Percentiles rank a stretch among this genome's conserved stretches.
phyloP scores from a whole-genome alignment of 768 basidiomycete species.

The Suillus subluteus region DNA sequence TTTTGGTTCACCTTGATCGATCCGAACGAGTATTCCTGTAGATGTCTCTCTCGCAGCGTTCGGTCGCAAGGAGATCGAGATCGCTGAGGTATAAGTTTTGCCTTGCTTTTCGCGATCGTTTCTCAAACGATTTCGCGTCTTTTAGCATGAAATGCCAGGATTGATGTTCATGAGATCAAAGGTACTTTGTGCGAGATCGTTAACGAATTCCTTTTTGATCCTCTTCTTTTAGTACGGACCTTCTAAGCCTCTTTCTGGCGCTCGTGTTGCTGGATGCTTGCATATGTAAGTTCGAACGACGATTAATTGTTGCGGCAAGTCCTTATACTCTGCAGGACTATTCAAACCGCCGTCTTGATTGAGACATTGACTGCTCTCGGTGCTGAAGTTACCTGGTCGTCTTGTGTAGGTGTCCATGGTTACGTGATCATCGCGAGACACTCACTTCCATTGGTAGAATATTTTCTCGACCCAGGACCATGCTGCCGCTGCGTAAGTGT shows the following conservation, averaged over 20 bases:
- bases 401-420: constrained; percentile 66
- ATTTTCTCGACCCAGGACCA: constrained; percentile 99
- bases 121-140: constrained; percentile 15
- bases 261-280: constrained; percentile 96
- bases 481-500: constrained; percentile 89
- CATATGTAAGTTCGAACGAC: constrained; percentile 73
- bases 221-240: constrained; percentile 63
- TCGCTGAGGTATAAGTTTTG: constrained; percentile 80
- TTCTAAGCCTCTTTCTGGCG: constrained; percentile 87
- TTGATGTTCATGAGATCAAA: constrained; percentile 92
- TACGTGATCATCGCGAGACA: not conserved
- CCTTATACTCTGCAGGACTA: constrained; percentile 67
- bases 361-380: constrained; percentile 96
- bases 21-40: constrained; percentile 31
- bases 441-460: constrained; percentile 57
- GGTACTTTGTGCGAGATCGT: constrained; percentile 43
- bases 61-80: constrained; percentile 99
- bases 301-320: not conserved
- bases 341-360: constrained; percentile 98
- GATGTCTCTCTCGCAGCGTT: constrained; percentile 98
- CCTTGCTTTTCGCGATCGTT: constrained; percentile 17
- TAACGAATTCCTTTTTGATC: constrained; percentile 9
- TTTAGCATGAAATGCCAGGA: constrained; percentile 91
- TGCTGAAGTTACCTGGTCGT: constrained; percentile 98
- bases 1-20: constrained; percentile 1